A percentile compares a stretch with the other conserved stretches of the same genome.
Conservation (phyloP, 2,329 filamentous ascomycete genomes). For the Diaporthe sp. region DNA sequence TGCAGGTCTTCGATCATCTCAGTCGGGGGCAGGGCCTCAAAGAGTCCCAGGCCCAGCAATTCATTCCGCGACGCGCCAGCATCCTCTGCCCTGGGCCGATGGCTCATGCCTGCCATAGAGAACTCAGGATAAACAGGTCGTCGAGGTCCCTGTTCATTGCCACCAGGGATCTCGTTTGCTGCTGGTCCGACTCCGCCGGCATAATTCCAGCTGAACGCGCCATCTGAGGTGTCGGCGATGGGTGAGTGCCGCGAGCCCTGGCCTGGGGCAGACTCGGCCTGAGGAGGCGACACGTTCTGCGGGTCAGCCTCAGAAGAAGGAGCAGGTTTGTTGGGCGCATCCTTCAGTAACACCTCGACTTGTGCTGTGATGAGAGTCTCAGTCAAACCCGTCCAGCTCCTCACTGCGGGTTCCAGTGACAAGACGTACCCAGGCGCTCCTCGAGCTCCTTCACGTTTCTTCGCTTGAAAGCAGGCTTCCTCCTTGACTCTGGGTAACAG, state of each 20-base stretch:
- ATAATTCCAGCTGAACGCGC: slow-evolving; percentile 20
- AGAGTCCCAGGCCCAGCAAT: slow-evolving; percentile 83
- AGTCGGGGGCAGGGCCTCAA: slow-evolving; percentile 83
- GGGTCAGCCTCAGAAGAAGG: slow-evolving; percentile 43
- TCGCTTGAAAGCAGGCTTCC: slow-evolving; percentile 89
- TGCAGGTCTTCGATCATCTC: slow-evolving; percentile 89
- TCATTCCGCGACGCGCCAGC: slow-evolving; percentile 63
- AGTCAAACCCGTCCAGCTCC: slow-evolving; percentile 34
- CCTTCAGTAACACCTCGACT: slow-evolving; percentile 84
- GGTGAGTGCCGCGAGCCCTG: neutral
- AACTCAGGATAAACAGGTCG: slow-evolving; percentile 19
- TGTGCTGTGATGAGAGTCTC: slow-evolving; percentile 69
- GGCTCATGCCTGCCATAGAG: slow-evolving; percentile 19
- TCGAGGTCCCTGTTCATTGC: neutral
- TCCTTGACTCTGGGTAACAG: slow-evolving; percentile 88
- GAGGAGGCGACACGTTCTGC: slow-evolving; percentile 35
- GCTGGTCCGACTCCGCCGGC: neutral
- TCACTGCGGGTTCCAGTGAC: neutral
- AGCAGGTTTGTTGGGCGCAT: slow-evolving; percentile 59
- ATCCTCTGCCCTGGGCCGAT: slow-evolving; percentile 20
- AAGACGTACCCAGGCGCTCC: slow-evolving; percentile 80
- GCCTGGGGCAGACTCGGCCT: neutral
- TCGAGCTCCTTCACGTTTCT: slow-evolving; percentile 93
- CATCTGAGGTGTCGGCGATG: slow-evolving; percentile 9
- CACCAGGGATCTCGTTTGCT: neutral